A percentile compares a stretch with the other conserved stretches of the same genome.
These are phyloP conservation scores for Trichoderma gamsii DNA, from an alignment of 495 filamentous ascomycete genomes.

Conservation along the genomic window DNA sequence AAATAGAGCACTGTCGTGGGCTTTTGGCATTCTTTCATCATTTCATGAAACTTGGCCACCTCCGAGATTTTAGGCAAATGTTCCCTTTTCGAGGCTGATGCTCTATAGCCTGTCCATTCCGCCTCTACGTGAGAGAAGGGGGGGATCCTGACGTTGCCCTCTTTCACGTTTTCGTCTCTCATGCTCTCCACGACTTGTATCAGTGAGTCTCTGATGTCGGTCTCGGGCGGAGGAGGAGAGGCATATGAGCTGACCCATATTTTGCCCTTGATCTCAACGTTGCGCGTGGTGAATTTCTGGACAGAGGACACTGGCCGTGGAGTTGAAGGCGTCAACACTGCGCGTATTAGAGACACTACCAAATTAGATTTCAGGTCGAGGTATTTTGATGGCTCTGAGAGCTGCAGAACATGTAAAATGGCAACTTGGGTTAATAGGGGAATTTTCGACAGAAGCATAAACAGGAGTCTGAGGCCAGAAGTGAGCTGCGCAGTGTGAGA, in stretches of 20 bases:
- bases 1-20: conserved; percentile 75
- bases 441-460: conserved; percentile 50
- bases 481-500: conserved; percentile 26
- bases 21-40: conserved; percentile 64
- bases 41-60: conserved; percentile 59
- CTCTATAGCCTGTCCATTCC: conserved; percentile 80
- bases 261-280: conserved; percentile 65
- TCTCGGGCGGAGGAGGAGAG: conserved; percentile 44
- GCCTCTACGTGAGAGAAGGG: conserved; percentile 58
- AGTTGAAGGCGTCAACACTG: conserved; percentile 40
- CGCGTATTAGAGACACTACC: conserved; percentile 62
- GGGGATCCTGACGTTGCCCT: conserved; percentile 43
- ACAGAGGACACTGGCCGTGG: conserved; percentile 46
- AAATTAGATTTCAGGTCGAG: conserved; percentile 75
- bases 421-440: conserved; percentile 63
- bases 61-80: conserved; percentile 57
- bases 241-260: conserved; percentile 73
- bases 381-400: conserved; percentile 63
- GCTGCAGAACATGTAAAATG: conserved; percentile 58
- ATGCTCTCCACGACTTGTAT: conserved; percentile 62
- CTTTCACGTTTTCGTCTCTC: conserved; percentile 34
- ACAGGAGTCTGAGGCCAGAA: conserved; percentile 33
- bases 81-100: conserved; percentile 48
- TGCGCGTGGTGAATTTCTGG: conserved; percentile 56
- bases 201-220: conserved; percentile 52